Base-by-base conservation (phyloP, 1,284 basidiomycete species). In the Papiliotrema flavescens region DNA sequence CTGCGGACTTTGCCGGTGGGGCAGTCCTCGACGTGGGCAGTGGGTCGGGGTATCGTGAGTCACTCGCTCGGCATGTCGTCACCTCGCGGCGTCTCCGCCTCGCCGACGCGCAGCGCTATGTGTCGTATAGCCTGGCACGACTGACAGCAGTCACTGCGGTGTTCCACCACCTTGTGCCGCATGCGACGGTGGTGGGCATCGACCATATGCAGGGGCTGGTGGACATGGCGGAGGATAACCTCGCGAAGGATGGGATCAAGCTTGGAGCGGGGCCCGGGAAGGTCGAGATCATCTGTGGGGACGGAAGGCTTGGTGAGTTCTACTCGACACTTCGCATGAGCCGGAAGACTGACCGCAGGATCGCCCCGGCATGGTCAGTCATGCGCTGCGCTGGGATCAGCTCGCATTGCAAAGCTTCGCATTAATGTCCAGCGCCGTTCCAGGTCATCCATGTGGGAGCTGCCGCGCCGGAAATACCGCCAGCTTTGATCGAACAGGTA, bases 361-460 rank as follows among this genome's bases (percentile, higher is more conserved):
- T 57, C 49, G 5, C 53, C 59, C 8, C 9, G 37, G 24, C 43
- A 53, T 41, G 55, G 56, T 64, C 20, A 35, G 51, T n/a, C n/a
- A n/a, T n/a, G n/a, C n/a, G n/a, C n/a, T n/a, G n/a, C n/a, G n/a
- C n/a, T n/a, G n/a, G n/a, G n/a, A n/a, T n/a, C n/a, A 47, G 46
- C 17, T 50, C 44, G 28, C 36, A 51, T 51, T 7, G 51, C 49
- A 49, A 60, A 61, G 51, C 46, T 54, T 13, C 35, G 22, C 23
- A 23, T 55, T 13, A 15, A 40, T 13, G 14, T 1, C 0, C 62
- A 82, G 91, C 84, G 0, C 90, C 90, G 0, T 96, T 87, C 71
- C 83, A 90, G 61, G 88, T 85, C 0, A 98, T 98, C 46, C 95
- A 98, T 66, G 95, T 98, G 20, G 95, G 95, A 4, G 95, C 95